Conservation (phyloP, 305 asterid species). For the Fraxinus floribunda region DNA sequence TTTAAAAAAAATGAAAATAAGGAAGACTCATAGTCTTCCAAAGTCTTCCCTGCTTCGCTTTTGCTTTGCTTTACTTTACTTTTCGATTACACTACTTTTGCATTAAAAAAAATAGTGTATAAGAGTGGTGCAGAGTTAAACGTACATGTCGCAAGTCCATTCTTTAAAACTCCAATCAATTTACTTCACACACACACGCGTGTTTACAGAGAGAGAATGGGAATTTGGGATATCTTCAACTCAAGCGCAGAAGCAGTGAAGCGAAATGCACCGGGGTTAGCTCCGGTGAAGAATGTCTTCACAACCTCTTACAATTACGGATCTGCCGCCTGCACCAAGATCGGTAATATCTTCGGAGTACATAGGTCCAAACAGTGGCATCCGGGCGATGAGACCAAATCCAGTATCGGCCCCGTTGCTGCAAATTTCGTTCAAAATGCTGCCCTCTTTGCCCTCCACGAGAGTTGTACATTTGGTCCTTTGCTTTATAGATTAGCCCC, state of each 20-base stretch:
- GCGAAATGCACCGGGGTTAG: slow-evolving; percentile 30
- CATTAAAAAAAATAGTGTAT: no score
- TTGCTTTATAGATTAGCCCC: not conserved
- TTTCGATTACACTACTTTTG: no score
- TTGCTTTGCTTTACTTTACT: no score
- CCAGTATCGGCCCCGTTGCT: slow-evolving; percentile 26
- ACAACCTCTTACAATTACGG: slow-evolving; percentile 17
- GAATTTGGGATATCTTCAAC: slow-evolving; percentile 37
- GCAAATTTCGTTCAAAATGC: slow-evolving; percentile 36
- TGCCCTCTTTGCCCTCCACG: slow-evolving; percentile 27
- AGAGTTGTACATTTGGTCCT: slow-evolving; percentile 40
- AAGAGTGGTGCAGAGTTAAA: no score
- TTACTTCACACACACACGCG: not conserved
- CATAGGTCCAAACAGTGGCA: slow-evolving; percentile 15
- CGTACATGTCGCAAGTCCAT: no score
- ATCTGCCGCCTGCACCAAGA: slow-evolving; percentile 24
- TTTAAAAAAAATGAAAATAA: no score
- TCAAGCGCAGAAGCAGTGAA: slow-evolving; percentile 48
- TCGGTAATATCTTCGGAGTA: slow-evolving; percentile 26
- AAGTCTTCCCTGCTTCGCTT: no score
- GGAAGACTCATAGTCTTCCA: no score
- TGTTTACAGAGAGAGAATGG: slow-evolving; percentile 29
- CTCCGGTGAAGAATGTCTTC: slow-evolving; percentile 29
- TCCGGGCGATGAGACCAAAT: slow-evolving; percentile 33
- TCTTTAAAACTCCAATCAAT: not conserved